Evolutionary conservation across 2,329 filamentous ascomycete genomes (phyloP).

Genomic region (Neopestalotiopsis sp.): DNA sequence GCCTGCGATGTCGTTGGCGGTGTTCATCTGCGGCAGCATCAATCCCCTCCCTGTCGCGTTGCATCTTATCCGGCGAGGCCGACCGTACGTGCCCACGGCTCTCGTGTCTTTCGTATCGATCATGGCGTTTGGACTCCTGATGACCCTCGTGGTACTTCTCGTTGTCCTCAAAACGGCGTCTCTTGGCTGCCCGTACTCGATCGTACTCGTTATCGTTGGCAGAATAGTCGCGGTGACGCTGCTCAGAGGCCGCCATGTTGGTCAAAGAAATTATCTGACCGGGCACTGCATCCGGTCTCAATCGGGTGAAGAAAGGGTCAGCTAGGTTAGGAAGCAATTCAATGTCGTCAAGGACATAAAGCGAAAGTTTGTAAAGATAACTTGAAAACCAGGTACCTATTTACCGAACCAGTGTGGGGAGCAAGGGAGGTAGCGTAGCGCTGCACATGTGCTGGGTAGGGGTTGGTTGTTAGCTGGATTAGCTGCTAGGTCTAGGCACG

Average conservation of each 20-base stretch:
- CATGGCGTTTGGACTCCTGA: not conserved
- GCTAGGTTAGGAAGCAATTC: no score
- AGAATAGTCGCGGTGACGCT: not conserved
- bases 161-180: not conserved
- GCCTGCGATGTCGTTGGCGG: constrained; percentile 32
- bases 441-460: no score
- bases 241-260: not conserved
- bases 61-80: not conserved
- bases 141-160: not conserved
- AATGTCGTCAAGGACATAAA: no score
- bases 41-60: not conserved
- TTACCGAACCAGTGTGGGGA: no score
- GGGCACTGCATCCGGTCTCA: no score
- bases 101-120: not conserved
- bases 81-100: not conserved
- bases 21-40: constrained; percentile 24
- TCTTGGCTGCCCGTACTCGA: not conserved
- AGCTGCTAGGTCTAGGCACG: no score
- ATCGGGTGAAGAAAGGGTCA: no score
- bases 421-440: no score
- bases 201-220: not conserved
- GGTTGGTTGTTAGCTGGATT: no score
- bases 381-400: no score
- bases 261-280: constrained; percentile 50
- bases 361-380: no score